Conservation (phyloP, 2,329 filamentous ascomycete genomes). For the Periconia sp. region DNA sequence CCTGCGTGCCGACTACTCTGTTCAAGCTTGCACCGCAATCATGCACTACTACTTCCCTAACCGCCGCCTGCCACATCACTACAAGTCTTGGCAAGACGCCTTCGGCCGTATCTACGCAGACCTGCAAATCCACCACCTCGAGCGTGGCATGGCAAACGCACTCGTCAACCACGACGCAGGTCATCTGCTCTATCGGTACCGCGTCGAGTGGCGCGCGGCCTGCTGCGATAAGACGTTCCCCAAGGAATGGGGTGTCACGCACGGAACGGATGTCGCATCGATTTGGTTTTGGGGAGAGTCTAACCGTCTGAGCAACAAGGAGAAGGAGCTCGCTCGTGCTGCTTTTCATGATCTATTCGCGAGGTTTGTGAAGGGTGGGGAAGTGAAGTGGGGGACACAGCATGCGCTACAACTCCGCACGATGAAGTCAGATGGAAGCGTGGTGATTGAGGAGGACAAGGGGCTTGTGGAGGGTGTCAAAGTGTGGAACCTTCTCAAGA, state of each 20-base stretch:
- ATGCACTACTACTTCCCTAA: conserved; percentile 49
- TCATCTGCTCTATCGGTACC: conserved; percentile 53
- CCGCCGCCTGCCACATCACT: conserved; percentile 42
- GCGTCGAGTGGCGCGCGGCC: conserved; percentile 56
- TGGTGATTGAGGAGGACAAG: conserved; percentile 51
- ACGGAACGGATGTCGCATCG: conserved; percentile 52
- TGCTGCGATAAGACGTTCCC: conserved; percentile 49
- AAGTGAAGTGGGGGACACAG: conserved; percentile 44
- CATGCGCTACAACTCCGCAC: conserved; percentile 45
- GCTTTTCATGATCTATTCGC: conserved; percentile 44
- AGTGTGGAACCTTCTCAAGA: conserved; percentile 50
- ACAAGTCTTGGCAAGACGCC: conserved; percentile 52
- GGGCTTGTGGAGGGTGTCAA: conserved; percentile 50
- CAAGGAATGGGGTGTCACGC: conserved; percentile 56
- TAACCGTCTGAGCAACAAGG: conserved; percentile 41
- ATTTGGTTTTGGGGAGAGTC: conserved; percentile 61
- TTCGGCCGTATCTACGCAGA: conserved; percentile 60
- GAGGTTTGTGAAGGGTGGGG: conserved; percentile 44
- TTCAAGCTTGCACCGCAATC: conserved; percentile 46
- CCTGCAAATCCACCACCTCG: conserved; percentile 57
- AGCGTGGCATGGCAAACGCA: conserved; percentile 53
- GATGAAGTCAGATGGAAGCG: conserved; percentile 48
- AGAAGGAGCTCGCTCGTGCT: conserved; percentile 46
- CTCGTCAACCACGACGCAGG: conserved; percentile 49
- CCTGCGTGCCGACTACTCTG: conserved; percentile 57